Evolutionary conservation across 306 rosid genomes (phyloP), one percentile per base, ranked within the genome.

Genomic region (Carpinus fangiana): DNA sequence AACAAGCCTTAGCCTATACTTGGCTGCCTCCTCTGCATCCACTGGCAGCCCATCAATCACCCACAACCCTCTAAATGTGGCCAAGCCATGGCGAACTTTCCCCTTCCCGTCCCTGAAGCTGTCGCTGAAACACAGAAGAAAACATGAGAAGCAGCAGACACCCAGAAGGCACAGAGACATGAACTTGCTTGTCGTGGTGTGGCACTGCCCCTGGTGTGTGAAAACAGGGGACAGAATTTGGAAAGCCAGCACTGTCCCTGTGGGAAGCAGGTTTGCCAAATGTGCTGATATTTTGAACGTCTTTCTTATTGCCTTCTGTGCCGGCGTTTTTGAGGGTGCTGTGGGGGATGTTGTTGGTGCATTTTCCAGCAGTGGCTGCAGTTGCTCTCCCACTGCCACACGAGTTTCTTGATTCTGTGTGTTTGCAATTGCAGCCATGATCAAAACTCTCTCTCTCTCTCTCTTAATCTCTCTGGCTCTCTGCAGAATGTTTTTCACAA

Each of bases 231-330:
- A 82, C 17, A 93, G 48, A 51, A 87, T 76, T 67, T 93, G 93
- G 75, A 89, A 90, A 45, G 82, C 68, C 10, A 93, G 87, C 16
- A 89, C 92, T 1, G 96, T 85, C 46, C 97, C 97, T 1, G 93
- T 93, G 26, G 97, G 94, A 5, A 90, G 90, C 50, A 93, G 96
- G 41, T 90, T 90, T 4, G 97, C 74, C 76, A 92, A 76, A 71
- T 90, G 86, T 7, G 93, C 83, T n/a, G 96, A 85, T 12, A 90
- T 88, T 81, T 93, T 93, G 85, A 93, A 89, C 8, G 93, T 76
- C 75, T 89, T 93, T 78, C 93, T 83, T 8, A 89, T 76, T 43
- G 89, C 90, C 53, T 82, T 90, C 12, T 88, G 93, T 6, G 87
- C 51, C 7, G 92, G 72, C n/a, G 90, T 92, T 81, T 92, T 92